A percentile compares a stretch with the other conserved stretches of the same genome.
These are phyloP conservation scores for Ciborinia camelliae DNA, from an alignment of 2,329 filamentous ascomycete genomes.

Conservation along the genomic window DNA sequence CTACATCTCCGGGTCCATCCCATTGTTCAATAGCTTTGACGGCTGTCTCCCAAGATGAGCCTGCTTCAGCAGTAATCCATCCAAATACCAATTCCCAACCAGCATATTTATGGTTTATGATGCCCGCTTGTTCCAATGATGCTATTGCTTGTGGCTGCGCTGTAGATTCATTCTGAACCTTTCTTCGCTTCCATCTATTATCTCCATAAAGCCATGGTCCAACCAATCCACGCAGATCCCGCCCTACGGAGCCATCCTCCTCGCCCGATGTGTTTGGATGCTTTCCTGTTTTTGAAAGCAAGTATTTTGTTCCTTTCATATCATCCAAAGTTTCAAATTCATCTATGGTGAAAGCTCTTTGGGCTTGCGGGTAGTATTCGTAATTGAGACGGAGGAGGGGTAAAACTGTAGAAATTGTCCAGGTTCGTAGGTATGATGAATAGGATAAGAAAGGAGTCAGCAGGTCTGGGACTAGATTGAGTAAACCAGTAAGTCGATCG, in stretches of 20 bases:
- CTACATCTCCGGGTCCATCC: constrained; percentile 69
- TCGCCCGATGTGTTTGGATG: constrained; percentile 16
- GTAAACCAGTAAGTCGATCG: constrained; percentile 68
- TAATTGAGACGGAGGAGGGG: constrained; percentile 66
- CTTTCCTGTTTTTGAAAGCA: constrained; percentile 56
- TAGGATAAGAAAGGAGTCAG: constrained; percentile 65
- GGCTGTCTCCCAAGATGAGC: constrained; percentile 59
- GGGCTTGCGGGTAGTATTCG: constrained; percentile 59
- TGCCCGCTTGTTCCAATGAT: constrained; percentile 30
- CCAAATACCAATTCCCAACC: constrained; percentile 68
- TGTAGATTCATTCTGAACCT: constrained; percentile 31
- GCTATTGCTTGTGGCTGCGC: constrained; percentile 22
- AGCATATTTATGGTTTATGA: constrained; percentile 43
- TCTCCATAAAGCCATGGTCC: constrained; percentile 72
- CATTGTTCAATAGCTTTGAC: constrained; percentile 64
- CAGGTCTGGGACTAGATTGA: constrained; percentile 64
- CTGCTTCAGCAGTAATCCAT: constrained; percentile 63
- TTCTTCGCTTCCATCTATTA: constrained; percentile 52
- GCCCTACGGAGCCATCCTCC: constrained; percentile 45
- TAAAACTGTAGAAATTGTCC: constrained; percentile 66
- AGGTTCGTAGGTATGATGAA: constrained; percentile 58
- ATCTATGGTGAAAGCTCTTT: constrained; percentile 51
- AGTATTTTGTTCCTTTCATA: constrained; percentile 54
- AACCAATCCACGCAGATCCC: constrained; percentile 65
- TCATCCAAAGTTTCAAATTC: constrained; percentile 63